These are phyloP conservation scores for Sanghuangporus sanghuang DNA, from an alignment of 1,284 basidiomycete species.

Conservation along the genomic window DNA sequence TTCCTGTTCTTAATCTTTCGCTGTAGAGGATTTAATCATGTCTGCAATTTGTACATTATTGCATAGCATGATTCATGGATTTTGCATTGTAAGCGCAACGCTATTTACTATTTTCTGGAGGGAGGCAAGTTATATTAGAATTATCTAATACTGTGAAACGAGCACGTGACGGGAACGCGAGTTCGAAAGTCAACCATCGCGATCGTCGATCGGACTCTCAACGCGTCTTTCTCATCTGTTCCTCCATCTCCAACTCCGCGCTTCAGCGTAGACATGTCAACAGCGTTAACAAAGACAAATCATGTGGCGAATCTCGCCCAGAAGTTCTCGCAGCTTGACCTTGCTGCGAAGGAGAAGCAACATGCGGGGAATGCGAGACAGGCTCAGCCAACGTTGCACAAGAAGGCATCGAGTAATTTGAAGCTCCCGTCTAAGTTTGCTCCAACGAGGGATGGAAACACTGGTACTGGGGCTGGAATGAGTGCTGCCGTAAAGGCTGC, in stretches of 20 bases:
- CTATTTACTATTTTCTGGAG: neutral
- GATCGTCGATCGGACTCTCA: neutral
- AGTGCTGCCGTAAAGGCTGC: slow-evolving; percentile 2
- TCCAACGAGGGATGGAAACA: neutral
- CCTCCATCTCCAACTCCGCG: neutral
- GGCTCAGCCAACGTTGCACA: slow-evolving; percentile 8
- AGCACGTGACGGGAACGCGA: neutral
- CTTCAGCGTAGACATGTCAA: neutral
- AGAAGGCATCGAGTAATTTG: slow-evolving; percentile 14
- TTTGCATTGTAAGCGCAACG: neutral
- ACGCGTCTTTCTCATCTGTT: neutral
- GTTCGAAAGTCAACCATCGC: neutral
- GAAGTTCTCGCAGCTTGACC: slow-evolving; percentile 15
- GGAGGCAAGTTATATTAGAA: neutral
- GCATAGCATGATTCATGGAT: neutral
- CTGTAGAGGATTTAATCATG: neutral
- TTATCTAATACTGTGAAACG: neutral
- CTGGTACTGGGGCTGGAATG: neutral
- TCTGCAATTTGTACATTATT: neutral
- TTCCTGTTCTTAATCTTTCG: neutral
- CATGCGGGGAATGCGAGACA: neutral
- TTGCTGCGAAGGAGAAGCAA: slow-evolving; percentile 13
- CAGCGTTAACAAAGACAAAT: slow-evolving; percentile 8
- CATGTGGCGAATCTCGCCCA: slow-evolving; percentile 10
- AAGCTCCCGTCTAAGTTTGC: slow-evolving; percentile 17